Evolutionary conservation across 768 basidiomycete species (phyloP).

Genomic region (Mrakia blollopis): DNA sequence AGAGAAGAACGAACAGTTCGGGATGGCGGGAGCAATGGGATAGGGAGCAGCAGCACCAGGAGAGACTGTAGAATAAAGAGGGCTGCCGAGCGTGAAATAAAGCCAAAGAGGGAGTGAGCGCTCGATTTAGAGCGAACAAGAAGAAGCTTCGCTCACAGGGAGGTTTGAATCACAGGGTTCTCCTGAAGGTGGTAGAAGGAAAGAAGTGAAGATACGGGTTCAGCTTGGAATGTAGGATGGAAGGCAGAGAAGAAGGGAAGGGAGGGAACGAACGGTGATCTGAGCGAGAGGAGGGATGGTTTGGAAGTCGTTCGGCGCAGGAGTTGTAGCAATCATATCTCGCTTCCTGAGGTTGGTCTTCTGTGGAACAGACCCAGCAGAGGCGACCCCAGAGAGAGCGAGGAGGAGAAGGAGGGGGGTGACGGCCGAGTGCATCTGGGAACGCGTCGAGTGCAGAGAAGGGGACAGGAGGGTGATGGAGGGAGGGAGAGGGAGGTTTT

Average conservation of each 20-base stretch:
- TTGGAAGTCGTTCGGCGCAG: not conserved
- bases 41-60: not conserved
- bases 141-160: not conserved
- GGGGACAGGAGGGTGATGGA: not conserved
- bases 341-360: not conserved
- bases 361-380: too few relatives aligned
- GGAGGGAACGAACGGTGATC: slow-evolving; percentile 5
- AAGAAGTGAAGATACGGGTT: not conserved
- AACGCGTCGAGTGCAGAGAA: not conserved
- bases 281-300: slow-evolving; percentile 16
- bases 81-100: not conserved
- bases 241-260: not conserved
- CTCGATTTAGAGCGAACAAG: not conserved
- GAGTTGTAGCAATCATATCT: not conserved
- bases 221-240: too few relatives aligned
- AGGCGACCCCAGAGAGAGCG: not conserved
- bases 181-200: not conserved
- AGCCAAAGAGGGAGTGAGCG: not conserved
- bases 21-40: not conserved
- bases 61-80: not conserved
- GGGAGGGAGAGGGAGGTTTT: not conserved
- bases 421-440: not conserved
- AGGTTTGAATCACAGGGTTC: not conserved
- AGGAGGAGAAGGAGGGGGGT: not conserved
- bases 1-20: not conserved